phyloP scores from a whole-genome alignment of 352 stramenopile species.

The Globisporangium orthogonon region DNA sequence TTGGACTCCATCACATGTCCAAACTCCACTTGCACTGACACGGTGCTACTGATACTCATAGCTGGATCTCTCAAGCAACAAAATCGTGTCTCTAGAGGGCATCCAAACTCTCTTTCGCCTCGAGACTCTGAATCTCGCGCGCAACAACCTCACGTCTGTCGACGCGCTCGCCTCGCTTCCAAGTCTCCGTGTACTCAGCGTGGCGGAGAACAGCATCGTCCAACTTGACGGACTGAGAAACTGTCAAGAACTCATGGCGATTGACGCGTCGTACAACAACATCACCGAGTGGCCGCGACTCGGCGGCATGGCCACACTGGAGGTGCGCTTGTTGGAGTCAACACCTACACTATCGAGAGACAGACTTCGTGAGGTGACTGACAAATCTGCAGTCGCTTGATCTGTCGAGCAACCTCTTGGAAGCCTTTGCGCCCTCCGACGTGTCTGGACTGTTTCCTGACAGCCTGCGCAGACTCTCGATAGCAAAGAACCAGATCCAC shows the following conservation, averaged over 20 bases:
- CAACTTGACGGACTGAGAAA: conserved; percentile 31
- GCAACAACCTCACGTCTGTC: conserved; percentile 41
- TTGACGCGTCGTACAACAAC: conserved; percentile 58
- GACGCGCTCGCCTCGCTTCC: conserved; percentile 33
- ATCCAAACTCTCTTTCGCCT: conserved; percentile 37
- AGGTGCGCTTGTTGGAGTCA: conserved; percentile 19
- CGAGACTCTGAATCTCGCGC: conserved; percentile 40
- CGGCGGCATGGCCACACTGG: conserved; percentile 24
- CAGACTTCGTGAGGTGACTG: neutral
- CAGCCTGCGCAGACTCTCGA: conserved; percentile 33
- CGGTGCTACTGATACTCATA: conserved; percentile 6
- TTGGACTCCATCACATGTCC: neutral
- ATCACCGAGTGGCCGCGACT: conserved; percentile 49
- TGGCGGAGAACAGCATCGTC: conserved; percentile 49
- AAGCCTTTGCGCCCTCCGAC: conserved; percentile 20
- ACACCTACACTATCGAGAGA: neutral
- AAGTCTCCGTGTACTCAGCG: conserved; percentile 38
- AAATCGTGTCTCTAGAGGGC: conserved; percentile 41
- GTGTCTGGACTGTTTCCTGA: conserved; percentile 28
- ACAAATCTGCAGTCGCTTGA: conserved; percentile 35
- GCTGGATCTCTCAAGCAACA: conserved; percentile 58
- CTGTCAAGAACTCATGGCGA: conserved; percentile 25
- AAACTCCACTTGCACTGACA: neutral
- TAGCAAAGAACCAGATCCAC: conserved; percentile 59
- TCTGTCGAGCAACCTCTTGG: conserved; percentile 53